phyloP scores from a whole-genome alignment of 2,329 filamentous ascomycete genomes.

The Phyllosticta citriasiana region DNA sequence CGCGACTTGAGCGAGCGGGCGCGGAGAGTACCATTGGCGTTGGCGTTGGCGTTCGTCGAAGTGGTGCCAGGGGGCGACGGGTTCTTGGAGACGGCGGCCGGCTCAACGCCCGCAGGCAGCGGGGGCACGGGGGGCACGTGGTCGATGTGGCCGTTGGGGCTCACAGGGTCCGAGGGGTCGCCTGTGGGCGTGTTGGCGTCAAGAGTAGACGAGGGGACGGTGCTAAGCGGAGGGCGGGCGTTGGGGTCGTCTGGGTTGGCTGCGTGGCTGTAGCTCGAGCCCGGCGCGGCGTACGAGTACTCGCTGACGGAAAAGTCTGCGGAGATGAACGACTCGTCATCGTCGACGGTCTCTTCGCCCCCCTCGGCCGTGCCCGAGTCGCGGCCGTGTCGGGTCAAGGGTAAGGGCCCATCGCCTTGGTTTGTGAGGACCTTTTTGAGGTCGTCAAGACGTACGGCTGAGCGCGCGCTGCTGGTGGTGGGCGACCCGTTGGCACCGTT shows the following conservation, averaged over 20 bases:
- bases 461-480: slow-evolving; percentile 27
- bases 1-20: slow-evolving; percentile 5
- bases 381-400: slow-evolving; percentile 32
- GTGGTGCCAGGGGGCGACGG: not conserved
- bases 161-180: not conserved
- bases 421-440: slow-evolving; percentile 34
- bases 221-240: not conserved
- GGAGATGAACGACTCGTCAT: slow-evolving; percentile 56
- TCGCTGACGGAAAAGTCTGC: slow-evolving; percentile 61
- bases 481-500: slow-evolving; percentile 18
- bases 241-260: not conserved
- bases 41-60: not conserved
- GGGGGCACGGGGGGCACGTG: not conserved
- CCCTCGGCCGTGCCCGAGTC: slow-evolving; percentile 28
- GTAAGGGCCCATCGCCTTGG: slow-evolving; percentile 33
- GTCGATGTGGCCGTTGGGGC: not conserved
- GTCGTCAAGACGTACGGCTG: slow-evolving; percentile 35
- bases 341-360: slow-evolving; percentile 33
- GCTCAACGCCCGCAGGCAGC: slow-evolving; percentile 3
- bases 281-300: slow-evolving; percentile 39
- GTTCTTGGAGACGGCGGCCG: not conserved
- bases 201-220: not conserved
- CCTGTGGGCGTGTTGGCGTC: not conserved
- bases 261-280: slow-evolving; percentile 1
- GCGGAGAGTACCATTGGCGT: not conserved